A percentile compares a stretch with the other conserved stretches of the same genome.
phyloP scores from a whole-genome alignment of 495 filamentous ascomycete genomes.

The Penicillium steckii region DNA sequence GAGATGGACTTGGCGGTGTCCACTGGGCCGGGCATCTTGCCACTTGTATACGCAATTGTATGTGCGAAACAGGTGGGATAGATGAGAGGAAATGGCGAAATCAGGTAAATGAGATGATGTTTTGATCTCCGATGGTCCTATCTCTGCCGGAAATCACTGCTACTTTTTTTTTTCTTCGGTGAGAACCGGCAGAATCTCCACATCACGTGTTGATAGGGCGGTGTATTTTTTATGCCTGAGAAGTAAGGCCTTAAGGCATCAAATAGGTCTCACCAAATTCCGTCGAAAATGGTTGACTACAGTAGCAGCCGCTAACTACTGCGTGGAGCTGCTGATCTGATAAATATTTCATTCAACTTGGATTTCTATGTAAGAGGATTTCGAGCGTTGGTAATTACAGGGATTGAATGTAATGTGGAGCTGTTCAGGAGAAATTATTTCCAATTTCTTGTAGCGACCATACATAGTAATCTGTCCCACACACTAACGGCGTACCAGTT shows the following conservation, averaged over 20 bases:
- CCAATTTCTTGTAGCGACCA: too few relatives aligned
- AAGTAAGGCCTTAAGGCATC: not conserved
- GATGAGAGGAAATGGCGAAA: not conserved
- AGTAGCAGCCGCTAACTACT: too few relatives aligned
- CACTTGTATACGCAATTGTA: conserved; percentile 1
- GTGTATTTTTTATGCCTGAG: conserved; percentile 2
- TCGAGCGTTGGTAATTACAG: too few relatives aligned
- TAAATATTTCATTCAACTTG: too few relatives aligned
- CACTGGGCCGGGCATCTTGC: conserved; percentile 38
- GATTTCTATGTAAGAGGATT: too few relatives aligned
- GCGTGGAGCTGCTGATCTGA: too few relatives aligned
- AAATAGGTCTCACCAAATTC: too few relatives aligned
- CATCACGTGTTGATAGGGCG: conserved; percentile 30
- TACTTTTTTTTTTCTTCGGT: conserved; percentile 34
- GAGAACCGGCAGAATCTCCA: conserved; percentile 28
- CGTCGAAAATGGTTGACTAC: too few relatives aligned
- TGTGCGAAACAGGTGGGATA: conserved; percentile 1
- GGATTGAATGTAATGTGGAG: too few relatives aligned
- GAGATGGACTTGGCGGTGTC: conserved; percentile 54
- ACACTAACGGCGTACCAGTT: too few relatives aligned
- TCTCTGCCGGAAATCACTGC: conserved; percentile 25
- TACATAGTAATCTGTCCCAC: too few relatives aligned
- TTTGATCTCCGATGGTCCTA: conserved; percentile 24
- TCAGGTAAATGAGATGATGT: conserved; percentile 10
- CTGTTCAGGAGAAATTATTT: too few relatives aligned